phyloP scores from a whole-genome alignment of 768 basidiomycete species.

The Russula sp. region DNA sequence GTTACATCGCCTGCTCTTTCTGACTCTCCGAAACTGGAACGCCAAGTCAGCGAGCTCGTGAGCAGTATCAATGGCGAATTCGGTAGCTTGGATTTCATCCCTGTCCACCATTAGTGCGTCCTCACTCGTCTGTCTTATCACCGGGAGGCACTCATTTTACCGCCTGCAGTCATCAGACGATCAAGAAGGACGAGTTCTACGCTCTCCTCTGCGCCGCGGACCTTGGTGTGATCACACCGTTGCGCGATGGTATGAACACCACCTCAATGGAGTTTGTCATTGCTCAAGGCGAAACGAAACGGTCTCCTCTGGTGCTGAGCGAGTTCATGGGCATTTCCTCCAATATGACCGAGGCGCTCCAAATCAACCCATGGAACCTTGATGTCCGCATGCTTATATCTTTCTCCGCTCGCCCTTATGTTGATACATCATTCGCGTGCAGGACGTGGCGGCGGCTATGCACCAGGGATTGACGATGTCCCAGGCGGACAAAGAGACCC shows the following conservation, averaged over 20 bases:
- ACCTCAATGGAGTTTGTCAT: conserved; percentile 98
- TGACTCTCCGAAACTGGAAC: conserved; percentile 90
- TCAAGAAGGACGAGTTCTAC: conserved; percentile 98
- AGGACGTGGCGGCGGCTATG: conserved; percentile 89
- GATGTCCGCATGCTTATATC: conserved; percentile 45
- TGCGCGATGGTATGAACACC: conserved; percentile 99
- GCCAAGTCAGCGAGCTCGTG: conserved; percentile 89
- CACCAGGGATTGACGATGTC: conserved; percentile 83
- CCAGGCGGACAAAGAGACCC: conserved; percentile 58
- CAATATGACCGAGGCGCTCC: conserved; percentile 82
- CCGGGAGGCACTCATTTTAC: not conserved
- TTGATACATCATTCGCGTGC: conserved; percentile 2
- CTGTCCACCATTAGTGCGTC: conserved; percentile 94
- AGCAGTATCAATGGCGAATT: conserved; percentile 95
- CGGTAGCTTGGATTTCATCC: conserved; percentile 90
- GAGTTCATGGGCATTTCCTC: conserved; percentile 98
- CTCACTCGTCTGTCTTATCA: not conserved
- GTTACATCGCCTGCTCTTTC: conserved; percentile 91
- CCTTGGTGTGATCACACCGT: conserved; percentile 89
- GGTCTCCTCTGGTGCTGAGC: conserved; percentile 82
- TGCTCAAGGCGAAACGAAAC: conserved; percentile 80
- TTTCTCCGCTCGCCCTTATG: not conserved
- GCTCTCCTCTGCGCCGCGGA: conserved; percentile 90
- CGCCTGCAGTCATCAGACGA: conserved; percentile 75
- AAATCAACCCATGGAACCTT: conserved; percentile 96